Base-by-base conservation (phyloP, 306 rosid genomes). In the Trichosanthes cucumerina region DNA sequence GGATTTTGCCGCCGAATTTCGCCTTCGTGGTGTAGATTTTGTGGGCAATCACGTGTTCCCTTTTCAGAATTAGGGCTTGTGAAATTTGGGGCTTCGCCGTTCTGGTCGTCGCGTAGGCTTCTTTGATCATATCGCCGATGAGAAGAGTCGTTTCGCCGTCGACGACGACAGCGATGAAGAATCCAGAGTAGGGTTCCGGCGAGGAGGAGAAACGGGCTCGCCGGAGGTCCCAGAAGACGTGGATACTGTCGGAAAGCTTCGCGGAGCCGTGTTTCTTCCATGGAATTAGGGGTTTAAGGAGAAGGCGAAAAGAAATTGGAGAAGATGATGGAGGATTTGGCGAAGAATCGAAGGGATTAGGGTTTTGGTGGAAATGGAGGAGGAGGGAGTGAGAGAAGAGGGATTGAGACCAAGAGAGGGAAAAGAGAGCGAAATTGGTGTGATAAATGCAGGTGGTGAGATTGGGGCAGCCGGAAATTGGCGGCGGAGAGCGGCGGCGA, bases 351-450 rank as follows among this genome's bases (percentile, higher is more conserved):
- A 89, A 88, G 7, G 91, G 84, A 39, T 83, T 86, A 54, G 82
- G 84, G 26, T 86, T 64, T 33, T 34, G 69, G 78, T 77, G 89
- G 54, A 90, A 88, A 49, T 85, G 63, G 36, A 95, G 81, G 78
- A 88, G 96, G 81, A 95, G 96, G 43, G 97, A 91, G 49, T 95
- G 97, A 23, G 97, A 91, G 0, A 95, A 73, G 65, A 92, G 84
- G 80, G 97, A 88, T 75, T 96, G 96, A 1, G 98, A 92, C 99
- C 99, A 95, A 0, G 97, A 91, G 10, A 92, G 83, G 9, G 97
- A 86, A 34, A 95, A 88, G 7, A 87, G 75, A 13, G 97, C 99
- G 36, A 81, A 56, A 71, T 85, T 84, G 15, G 99, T 92, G 81
- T 92, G 89, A 91, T 90, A 95, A 65, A 95, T 87, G 31, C 88